Evolutionary conservation across 371 early-diverging fungal species (phyloP), one percentile per base, ranked within the genome.

Genomic region (Mortierella sp.): DNA sequence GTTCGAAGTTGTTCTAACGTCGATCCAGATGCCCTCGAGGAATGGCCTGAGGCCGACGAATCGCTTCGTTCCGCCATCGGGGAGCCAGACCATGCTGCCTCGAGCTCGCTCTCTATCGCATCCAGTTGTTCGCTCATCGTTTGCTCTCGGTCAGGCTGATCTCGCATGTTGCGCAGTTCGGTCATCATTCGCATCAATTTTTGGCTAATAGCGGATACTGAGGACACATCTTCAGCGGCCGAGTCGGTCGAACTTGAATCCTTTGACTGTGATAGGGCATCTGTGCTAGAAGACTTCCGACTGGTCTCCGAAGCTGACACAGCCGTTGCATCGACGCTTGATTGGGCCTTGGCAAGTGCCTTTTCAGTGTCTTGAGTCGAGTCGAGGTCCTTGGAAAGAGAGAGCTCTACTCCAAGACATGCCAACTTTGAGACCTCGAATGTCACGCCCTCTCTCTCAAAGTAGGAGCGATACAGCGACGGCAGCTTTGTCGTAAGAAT

Each of bases 401-500:
- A 56, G 0, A 48, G 32, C 26, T 75, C 69, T 0, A 54, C 70
- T 1, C 69, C 76, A 19, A 63, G 52, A 19, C 50, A 69, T 21
- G 85, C 84, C 2, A 89, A 50, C 21, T 70, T 65, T 17, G 82
- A 83, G 52, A 91, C 80, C 50, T 86, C 87, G 52, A 87, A 84
- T 2, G 84, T 60, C 2, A 91, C 88, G 9, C 92, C 92, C 58
- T 91, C 90, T 19, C 90, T 71, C 50, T 84, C 81, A 67, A 92
- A 89, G 9, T 82, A 73, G n/a, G 68, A 70, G 6, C 65, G 79
- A 57, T 88, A 92, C 1, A 80, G 53, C 8, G 81, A 76, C 0
- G 90, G 89, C 2, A 89, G 57, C 50, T 87, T 89, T 8, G 80
- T 79, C 58, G 85, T 68, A n/a, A 91, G 70, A 8, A 91, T 50